Percentiles rank a stretch among this genome's conserved stretches.
These are phyloP conservation scores for Thraustochytrium sp. DNA, from an alignment of 352 stramenopile genomes.

Conservation along the genomic window DNA sequence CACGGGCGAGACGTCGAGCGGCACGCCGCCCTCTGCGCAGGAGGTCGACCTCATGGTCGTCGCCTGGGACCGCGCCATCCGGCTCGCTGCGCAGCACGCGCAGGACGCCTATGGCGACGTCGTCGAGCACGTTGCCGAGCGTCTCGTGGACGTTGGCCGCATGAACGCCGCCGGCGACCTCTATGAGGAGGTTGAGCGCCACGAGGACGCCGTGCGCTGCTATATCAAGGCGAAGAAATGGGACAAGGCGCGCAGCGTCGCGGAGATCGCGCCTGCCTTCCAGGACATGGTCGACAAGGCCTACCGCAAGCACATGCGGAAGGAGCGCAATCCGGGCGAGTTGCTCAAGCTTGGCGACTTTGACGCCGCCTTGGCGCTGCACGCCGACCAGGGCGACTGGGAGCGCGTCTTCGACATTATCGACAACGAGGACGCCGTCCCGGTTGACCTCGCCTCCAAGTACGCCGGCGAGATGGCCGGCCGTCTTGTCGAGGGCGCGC, in stretches of 20 bases:
- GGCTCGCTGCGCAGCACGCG: constrained; percentile 75
- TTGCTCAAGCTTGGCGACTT: constrained; percentile 56
- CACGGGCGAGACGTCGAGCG: neutral
- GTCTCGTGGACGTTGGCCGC: constrained; percentile 68
- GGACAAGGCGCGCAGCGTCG: constrained; percentile 56
- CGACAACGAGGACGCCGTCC: constrained; percentile 45
- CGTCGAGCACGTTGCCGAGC: constrained; percentile 73
- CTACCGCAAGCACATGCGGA: constrained; percentile 53
- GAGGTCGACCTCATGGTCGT: constrained; percentile 66
- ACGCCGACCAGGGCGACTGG: constrained; percentile 85
- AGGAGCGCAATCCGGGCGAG: constrained; percentile 54
- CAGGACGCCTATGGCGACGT: constrained; percentile 75
- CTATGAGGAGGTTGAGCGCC: constrained; percentile 69
- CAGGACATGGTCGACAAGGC: constrained; percentile 52
- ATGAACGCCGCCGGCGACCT: constrained; percentile 77
- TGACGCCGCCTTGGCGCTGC: constrained; percentile 69
- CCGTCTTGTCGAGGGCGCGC: constrained; percentile 63
- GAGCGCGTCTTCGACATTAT: constrained; percentile 72
- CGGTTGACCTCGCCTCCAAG: constrained; percentile 64
- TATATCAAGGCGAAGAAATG: constrained; percentile 57
- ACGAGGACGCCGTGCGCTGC: constrained; percentile 81
- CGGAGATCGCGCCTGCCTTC: constrained; percentile 47
- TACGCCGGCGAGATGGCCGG: constrained; percentile 71
- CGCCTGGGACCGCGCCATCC: constrained; percentile 76
- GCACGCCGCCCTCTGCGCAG: neutral